Evolutionary conservation across 495 filamentous ascomycete genomes (phyloP).

Genomic region (Xylaria castorea): DNA sequence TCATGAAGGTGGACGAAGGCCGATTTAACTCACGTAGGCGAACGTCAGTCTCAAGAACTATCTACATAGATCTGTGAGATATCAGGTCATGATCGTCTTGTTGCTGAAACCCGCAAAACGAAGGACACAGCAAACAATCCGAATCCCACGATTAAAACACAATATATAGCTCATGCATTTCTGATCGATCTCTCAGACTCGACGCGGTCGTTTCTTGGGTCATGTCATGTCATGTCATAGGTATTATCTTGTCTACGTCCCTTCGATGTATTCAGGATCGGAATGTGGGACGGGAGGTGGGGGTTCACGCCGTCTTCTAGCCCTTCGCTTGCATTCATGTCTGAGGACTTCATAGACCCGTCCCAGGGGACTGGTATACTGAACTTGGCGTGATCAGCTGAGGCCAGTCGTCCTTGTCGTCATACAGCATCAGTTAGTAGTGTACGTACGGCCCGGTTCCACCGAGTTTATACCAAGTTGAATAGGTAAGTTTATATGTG

Average conservation of each 20-base stretch:
- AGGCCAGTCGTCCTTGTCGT: background rate
- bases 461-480: background rate
- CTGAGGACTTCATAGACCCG: background rate
- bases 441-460: background rate
- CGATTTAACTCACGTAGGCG: background rate
- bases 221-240: background rate
- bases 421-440: background rate
- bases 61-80: background rate
- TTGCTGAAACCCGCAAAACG: background rate
- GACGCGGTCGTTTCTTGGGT: background rate
- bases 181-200: background rate
- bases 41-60: background rate
- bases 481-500: no score
- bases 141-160: background rate
- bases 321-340: background rate
- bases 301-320: background rate
- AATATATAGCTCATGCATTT: background rate
- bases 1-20: background rate
- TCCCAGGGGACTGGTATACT: background rate
- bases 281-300: conserved; percentile 14
- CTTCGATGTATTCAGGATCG: background rate
- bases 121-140: no score
- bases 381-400: background rate
- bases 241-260: no score
- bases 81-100: background rate